Base-by-base conservation (phyloP, 2,329 filamentous ascomycete species). In the Pseudogymnoascus verrucosus region DNA sequence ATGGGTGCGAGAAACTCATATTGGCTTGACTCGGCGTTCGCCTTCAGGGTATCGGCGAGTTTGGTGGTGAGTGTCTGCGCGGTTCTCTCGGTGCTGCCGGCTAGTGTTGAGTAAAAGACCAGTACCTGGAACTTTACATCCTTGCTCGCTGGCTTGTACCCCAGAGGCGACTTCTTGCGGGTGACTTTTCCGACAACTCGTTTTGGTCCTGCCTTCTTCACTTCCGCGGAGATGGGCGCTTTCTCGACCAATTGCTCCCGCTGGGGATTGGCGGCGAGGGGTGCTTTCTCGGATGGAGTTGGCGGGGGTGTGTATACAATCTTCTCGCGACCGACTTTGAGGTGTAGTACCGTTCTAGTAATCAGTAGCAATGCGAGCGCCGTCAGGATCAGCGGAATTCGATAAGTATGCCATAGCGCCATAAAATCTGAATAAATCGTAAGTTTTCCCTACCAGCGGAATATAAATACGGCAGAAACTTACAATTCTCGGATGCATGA, bases 81-180 rank as follows among this genome's bases (percentile, higher is more conserved):
- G 64, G 87, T 85, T 70, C 84, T 87, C 73, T 93, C 88, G 1
- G 93, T 97, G 34, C 86, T 90, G 2, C 88, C 91, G 2, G 91
- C 96, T 64, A 98, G 80, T 0, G 93, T 96, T 1, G 91, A 93
- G 78, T 89, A 98, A 78, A 97, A 98, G 34, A 97, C 77, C 14
- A 96, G 76, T 2, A 89, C 83, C 72, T 93, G 89, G 63, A 92
- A 81, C 60, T 80, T 82, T 26, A 61, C 59, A 61, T 78, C 74
- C 10, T 67, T 63, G 4, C 39, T 40, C n/a, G 51, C 21, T 19
- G 69, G 69, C 42, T 78, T 31, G 62, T 75, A 75, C 39, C 68
- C 63, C 64, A 66, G 67, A 60, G 64, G 71, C 47, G 65, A 63
- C 62, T 69, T 67, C 42, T 60, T 64, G 65, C 66, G 72, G 67